phyloP scores from a whole-genome alignment of 306 rosid genomes.

The Leucaena leucocephala region DNA sequence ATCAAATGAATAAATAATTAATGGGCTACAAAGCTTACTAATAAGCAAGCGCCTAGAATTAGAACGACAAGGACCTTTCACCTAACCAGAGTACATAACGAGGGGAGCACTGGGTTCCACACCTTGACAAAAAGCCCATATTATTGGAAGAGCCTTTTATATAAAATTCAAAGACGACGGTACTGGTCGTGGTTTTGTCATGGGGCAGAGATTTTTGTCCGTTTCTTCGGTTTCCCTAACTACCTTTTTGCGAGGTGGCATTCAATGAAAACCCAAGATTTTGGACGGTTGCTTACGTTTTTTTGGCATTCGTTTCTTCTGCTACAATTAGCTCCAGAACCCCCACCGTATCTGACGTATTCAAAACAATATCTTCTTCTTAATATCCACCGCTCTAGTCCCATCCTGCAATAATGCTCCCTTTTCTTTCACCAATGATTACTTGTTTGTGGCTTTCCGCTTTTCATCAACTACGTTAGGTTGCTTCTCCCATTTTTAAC shows the following conservation, averaged over 20 bases:
- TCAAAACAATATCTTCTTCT: constrained; percentile 35
- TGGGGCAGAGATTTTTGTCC: neutral
- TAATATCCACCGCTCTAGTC: constrained; percentile 38
- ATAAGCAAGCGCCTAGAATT: constrained; percentile 18
- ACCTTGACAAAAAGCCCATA: constrained; percentile 41
- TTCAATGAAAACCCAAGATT: constrained; percentile 14
- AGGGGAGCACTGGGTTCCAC: constrained; percentile 54
- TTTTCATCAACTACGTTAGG: constrained; percentile 14
- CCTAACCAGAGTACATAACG: constrained; percentile 47
- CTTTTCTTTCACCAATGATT: constrained; percentile 31
- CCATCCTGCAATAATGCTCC: constrained; percentile 26
- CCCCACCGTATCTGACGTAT: constrained; percentile 30
- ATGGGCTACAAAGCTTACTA: constrained; percentile 6
- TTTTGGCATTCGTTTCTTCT: constrained; percentile 25
- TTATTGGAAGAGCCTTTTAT: constrained; percentile 34
- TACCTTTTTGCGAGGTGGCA: neutral
- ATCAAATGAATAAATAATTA: constrained; percentile 28
- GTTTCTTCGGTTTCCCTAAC: constrained; percentile 23
- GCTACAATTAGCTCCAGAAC: constrained; percentile 36
- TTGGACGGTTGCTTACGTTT: neutral
- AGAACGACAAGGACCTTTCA: constrained; percentile 46
- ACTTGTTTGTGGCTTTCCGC: constrained; percentile 10
- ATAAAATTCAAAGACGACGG: neutral
- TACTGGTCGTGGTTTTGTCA: neutral
- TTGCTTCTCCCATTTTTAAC: constrained; percentile 2